Percentiles rank a stretch among this genome's conserved stretches.
phyloP scores from a whole-genome alignment of 352 stramenopile genomes.

The Phytophthora nicotianae region DNA sequence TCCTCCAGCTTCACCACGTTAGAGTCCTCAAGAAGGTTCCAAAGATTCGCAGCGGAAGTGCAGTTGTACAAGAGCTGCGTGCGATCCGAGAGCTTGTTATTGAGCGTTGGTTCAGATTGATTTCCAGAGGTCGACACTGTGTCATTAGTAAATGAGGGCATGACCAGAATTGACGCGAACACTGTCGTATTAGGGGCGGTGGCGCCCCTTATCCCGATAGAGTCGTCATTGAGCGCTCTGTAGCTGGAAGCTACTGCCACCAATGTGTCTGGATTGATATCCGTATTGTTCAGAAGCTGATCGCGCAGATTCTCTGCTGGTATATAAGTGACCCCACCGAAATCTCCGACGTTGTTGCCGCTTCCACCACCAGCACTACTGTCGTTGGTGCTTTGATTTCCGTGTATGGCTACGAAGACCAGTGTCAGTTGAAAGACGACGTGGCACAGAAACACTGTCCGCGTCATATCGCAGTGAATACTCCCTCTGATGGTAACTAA shows the following conservation, averaged over 20 bases:
- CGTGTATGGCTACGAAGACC: not conserved
- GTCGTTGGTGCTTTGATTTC: not conserved
- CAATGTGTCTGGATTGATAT: constrained; percentile 3
- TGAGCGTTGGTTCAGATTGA: not conserved
- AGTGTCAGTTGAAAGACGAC: not conserved
- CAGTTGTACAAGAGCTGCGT: constrained; percentile 22
- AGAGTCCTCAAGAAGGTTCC: constrained; percentile 9
- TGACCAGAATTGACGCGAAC: not conserved
- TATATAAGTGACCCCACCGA: not conserved
- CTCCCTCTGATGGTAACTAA: not conserved
- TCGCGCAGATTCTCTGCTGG: not conserved
- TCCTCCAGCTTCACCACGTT: constrained; percentile 1
- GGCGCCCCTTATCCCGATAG: not conserved
- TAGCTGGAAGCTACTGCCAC: constrained; percentile 11
- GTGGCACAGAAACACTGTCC: not conserved
- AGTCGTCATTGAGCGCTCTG: not conserved
- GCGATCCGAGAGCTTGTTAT: not conserved
- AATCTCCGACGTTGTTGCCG: not conserved
- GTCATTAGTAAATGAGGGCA: not conserved
- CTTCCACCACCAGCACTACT: not conserved
- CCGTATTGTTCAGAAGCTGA: not conserved
- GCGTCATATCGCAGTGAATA: not conserved
- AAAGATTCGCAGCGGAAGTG: constrained; percentile 8
- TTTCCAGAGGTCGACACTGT: not conserved
- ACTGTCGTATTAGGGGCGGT: not conserved